These are phyloP conservation scores for Phytophthora syringae DNA, from an alignment of 352 stramenopile species.

Conservation along the genomic window DNA sequence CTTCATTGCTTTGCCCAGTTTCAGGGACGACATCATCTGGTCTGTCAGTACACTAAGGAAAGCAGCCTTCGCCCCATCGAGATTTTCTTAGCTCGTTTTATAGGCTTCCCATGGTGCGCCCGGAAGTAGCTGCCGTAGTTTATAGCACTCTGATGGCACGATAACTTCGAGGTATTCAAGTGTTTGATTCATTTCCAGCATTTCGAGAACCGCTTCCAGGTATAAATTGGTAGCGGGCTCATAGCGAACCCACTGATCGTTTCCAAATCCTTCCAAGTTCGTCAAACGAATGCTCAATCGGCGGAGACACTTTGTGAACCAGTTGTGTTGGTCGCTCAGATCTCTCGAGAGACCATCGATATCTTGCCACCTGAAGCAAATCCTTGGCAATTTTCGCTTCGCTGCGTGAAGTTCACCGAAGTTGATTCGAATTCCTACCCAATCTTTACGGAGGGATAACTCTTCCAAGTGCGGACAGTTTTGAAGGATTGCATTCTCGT, in stretches of 20 bases:
- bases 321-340: constrained; percentile 10
- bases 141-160: constrained; percentile 2
- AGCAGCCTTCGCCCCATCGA: neutral
- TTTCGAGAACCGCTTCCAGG: constrained; percentile 6
- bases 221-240: neutral
- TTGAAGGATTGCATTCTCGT: constrained; percentile 13
- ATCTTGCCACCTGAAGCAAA: constrained; percentile 12
- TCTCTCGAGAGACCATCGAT: constrained; percentile 1
- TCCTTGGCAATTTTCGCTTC: neutral
- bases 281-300: constrained; percentile 11
- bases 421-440: constrained; percentile 6
- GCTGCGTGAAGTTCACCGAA: constrained; percentile 15
- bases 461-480: constrained; percentile 16
- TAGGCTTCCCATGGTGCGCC: constrained; percentile 4
- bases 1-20: neutral
- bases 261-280: neutral
- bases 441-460: constrained; percentile 7
- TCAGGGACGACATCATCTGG: neutral
- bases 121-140: constrained; percentile 13
- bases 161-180: too few relatives aligned
- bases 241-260: constrained; percentile 3
- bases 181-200: too few relatives aligned
- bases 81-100: constrained; percentile 8
- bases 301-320: constrained; percentile 4
- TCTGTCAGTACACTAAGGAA: constrained; percentile 10